phyloP scores from a whole-genome alignment of 371 early-diverging fungal species.

The Furculomyces boomerangus region DNA sequence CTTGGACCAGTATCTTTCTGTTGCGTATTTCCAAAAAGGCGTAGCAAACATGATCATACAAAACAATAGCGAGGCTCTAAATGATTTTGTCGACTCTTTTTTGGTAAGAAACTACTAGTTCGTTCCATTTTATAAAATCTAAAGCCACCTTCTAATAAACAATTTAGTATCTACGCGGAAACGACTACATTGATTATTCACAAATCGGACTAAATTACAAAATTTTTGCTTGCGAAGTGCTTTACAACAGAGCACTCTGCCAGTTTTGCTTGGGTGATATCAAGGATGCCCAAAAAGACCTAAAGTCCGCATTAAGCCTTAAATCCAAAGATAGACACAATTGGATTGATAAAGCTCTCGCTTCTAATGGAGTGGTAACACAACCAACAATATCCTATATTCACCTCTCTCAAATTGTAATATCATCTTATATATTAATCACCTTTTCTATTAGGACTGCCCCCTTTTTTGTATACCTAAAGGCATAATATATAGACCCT shows the following conservation, averaged over 20 bases:
- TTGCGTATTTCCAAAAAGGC: conserved; percentile 83
- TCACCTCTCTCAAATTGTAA: not conserved
- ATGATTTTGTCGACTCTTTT: conserved; percentile 51
- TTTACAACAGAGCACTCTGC: conserved; percentile 79
- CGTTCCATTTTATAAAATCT: not conserved
- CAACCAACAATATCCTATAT: not conserved
- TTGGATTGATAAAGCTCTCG: conserved; percentile 52
- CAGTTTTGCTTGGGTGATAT: conserved; percentile 54
- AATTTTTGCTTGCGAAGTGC: conserved; percentile 69
- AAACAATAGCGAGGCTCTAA: conserved; percentile 39
- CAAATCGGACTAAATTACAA: conserved; percentile 81
- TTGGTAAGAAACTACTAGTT: conserved; percentile 11
- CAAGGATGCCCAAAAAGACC: conserved; percentile 51
- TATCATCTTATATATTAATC: not conserved
- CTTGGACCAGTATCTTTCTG: conserved; percentile 73
- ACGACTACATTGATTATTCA: conserved; percentile 78
- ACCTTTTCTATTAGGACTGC: conserved; percentile 25
- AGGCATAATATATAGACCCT: conserved; percentile 60
- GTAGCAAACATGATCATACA: conserved; percentile 52
- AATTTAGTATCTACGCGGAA: conserved; percentile 60
- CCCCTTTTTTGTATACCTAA: conserved; percentile 62
- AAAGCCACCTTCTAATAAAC: not conserved
- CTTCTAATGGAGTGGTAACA: conserved; percentile 33
- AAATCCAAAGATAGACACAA: conserved; percentile 52
- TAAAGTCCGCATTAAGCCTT: conserved; percentile 40